phyloP scores from a whole-genome alignment of 768 basidiomycete species.

The Tubosaeta brunneosetosa region DNA sequence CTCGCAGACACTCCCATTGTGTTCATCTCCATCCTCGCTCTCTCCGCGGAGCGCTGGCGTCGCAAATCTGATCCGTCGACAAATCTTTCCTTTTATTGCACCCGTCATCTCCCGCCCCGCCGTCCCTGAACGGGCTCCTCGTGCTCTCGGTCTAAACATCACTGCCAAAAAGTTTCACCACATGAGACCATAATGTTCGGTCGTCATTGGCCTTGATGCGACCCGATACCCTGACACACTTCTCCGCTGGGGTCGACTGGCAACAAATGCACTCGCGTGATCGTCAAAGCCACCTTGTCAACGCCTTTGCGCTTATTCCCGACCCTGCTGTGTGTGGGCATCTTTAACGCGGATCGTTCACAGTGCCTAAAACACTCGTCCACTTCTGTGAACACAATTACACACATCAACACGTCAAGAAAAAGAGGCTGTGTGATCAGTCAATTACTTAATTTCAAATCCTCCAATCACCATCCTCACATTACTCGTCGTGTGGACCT shows the following conservation, averaged over 20 bases:
- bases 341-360: too few species aligned
- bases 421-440: neutral
- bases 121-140: conserved; percentile 25
- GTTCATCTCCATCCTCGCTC: neutral
- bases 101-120: conserved; percentile 11
- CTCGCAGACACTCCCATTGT: too few species aligned
- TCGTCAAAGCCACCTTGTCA: neutral
- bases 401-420: neutral
- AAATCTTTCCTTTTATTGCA: conserved; percentile 6
- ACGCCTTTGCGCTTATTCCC: neutral
- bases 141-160: neutral
- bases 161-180: conserved; percentile 10
- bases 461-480: neutral
- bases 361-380: too few species aligned
- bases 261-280: neutral
- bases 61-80: conserved; percentile 7
- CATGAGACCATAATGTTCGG: neutral
- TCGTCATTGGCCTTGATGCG: neutral
- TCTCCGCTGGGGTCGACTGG: too few species aligned
- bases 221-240: neutral
- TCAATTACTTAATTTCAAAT: neutral
- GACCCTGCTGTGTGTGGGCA: neutral
- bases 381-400: neutral
- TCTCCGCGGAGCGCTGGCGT: conserved; percentile 21
- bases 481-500: neutral